Evolutionary conservation across 176 grass and related monocot species (phyloP).

Genomic region (Avena insularis): DNA sequence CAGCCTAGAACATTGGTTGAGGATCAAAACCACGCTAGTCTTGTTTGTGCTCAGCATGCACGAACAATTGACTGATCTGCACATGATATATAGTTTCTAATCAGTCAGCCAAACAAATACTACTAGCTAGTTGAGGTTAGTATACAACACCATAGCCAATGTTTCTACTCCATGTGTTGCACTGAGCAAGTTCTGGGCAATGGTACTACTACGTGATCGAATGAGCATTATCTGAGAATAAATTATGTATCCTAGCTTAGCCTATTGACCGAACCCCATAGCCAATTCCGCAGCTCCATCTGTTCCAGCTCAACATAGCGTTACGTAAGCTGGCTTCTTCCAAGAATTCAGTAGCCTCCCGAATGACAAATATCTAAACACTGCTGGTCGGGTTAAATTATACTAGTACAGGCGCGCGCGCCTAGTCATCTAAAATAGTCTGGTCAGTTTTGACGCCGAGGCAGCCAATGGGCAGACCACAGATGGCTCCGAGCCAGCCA

Average conservation of each 20-base stretch:
- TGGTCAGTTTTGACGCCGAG: slow-evolving; percentile 5
- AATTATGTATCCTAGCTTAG: neutral
- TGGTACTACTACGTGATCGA: no score
- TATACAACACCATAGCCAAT: neutral
- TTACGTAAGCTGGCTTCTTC: slow-evolving; percentile 9
- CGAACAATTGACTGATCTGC: neutral
- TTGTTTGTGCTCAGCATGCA: neutral
- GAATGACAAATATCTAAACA: slow-evolving; percentile 24
- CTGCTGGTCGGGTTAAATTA: neutral
- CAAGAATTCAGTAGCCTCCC: neutral
- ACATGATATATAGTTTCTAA: neutral
- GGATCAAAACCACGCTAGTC: neutral
- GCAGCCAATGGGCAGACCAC: neutral
- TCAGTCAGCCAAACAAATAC: neutral
- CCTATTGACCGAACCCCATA: neutral
- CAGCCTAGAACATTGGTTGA: neutral
- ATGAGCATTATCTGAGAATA: neutral
- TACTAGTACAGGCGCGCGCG: neutral
- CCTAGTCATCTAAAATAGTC: neutral
- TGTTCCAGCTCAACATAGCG: neutral
- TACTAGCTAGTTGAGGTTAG: neutral
- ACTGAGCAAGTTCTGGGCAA: no score
- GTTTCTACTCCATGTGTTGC: neutral
- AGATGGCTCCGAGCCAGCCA: slow-evolving; percentile 1
- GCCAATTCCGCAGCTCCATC: neutral